A percentile compares a stretch with the other conserved stretches of the same genome.
phyloP scores from a whole-genome alignment of 768 basidiomycete genomes.

The Phaffia tasmanica region DNA sequence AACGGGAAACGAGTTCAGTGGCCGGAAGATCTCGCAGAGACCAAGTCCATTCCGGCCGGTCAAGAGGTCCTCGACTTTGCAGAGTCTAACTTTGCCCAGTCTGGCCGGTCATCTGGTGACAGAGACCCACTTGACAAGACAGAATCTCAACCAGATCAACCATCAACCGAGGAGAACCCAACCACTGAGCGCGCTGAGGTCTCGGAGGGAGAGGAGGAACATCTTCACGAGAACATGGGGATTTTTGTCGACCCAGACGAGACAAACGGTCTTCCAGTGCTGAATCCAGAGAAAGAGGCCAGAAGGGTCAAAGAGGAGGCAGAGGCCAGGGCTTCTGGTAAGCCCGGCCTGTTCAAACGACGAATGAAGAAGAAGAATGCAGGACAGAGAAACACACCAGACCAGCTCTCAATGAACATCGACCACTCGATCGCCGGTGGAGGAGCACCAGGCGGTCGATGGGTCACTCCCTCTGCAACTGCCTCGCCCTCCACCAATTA shows the following conservation, averaged over 20 bases:
- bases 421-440: no score
- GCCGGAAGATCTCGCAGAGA: conserved; percentile 16
- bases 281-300: conserved; percentile 32
- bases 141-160: conserved; percentile 11
- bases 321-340: conserved; percentile 10
- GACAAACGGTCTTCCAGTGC: conserved; percentile 52
- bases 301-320: conserved; percentile 31
- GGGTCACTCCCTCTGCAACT: no score
- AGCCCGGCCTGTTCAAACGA: no score
- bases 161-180: conserved; percentile 44
- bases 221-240: conserved; percentile 65
- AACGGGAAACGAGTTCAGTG: conserved; percentile 19
- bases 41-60: conserved; percentile 5
- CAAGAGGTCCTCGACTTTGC: not conserved
- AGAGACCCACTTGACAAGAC: conserved; percentile 6
- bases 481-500: no score
- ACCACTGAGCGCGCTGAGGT: conserved; percentile 93
- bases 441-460: no score
- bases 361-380: no score
- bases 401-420: no score
- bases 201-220: conserved; percentile 87
- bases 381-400: no score
- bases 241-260: conserved; percentile 54
- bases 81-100: no score
- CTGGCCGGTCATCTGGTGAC: conserved; percentile 6